These are phyloP conservation scores for Aspergillus incahuasiensis DNA, from an alignment of 495 filamentous ascomycete genomes.

Conservation along the genomic window DNA sequence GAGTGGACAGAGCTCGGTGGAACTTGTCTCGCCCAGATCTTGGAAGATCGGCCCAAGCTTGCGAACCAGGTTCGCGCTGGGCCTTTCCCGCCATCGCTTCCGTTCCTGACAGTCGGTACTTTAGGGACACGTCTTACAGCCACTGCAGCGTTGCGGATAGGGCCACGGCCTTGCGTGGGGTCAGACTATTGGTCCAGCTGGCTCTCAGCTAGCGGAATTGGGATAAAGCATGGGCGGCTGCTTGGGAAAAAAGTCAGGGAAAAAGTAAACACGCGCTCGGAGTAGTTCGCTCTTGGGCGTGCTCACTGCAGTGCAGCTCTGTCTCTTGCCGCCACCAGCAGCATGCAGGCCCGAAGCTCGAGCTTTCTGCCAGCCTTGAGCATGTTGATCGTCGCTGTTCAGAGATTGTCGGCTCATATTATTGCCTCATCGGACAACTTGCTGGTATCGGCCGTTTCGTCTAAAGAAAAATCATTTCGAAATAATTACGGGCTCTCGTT, in stretches of 20 bases:
- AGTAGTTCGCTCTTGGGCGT: not conserved
- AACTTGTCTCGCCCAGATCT: not conserved
- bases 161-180: not conserved
- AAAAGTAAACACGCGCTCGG: constrained; percentile 7
- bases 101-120: constrained; percentile 7
- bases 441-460: not conserved
- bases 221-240: not conserved
- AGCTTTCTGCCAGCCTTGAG: not conserved
- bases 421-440: not conserved
- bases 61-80: constrained; percentile 4
- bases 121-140: constrained; percentile 10
- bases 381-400: not conserved
- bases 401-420: not conserved
- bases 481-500: not conserved
- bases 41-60: constrained; percentile 9
- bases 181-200: not conserved
- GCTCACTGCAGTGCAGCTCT: not conserved
- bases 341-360: not conserved
- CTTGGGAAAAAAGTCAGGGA: not conserved
- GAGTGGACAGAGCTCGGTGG: not conserved
- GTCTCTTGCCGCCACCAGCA: not conserved
- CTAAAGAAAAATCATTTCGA: not conserved
- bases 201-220: not conserved
- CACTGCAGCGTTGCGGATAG: not conserved
- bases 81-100: constrained; percentile 6